Base-by-base conservation (phyloP, 768 basidiomycete genomes). In the Kwoniella sp. region DNA sequence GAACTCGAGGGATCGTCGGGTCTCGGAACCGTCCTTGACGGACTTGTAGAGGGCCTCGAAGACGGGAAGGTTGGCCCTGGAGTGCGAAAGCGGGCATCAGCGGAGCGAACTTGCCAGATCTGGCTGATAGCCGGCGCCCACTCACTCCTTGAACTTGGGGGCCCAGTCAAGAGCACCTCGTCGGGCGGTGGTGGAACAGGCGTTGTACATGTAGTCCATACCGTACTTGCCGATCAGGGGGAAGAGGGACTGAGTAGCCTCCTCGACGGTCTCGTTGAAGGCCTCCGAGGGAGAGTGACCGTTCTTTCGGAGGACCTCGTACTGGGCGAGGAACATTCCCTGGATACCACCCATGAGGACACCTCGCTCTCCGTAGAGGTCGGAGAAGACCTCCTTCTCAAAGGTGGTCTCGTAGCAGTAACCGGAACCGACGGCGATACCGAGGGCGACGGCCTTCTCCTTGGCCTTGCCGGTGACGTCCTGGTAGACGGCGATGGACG, bases 221-320 rank as follows among this genome's bases (percentile, higher is more conserved):
- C 90, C 91, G 75, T 95, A 87, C 70, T 86, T 82, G 62, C 93
- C 95, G 69, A 99, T 90, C 76, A 99, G 77, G 55, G 95, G 95
- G 80, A 89, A 96, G 59, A 99, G 84, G 32, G 90, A 93, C 74
- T 99, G 92, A 36, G 93, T 98, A n/a, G 95, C 95, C 79, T 98
- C 95, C 78, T 98, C 95, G 57, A 98, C 95, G 54, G 95, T 98
- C 81, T 99, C 95, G 77, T 99, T 98, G 84, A 99, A 98, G 34
- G 63, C 64, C 57, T 99, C 95, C 36, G 93, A 98, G 47, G 95
- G 95, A 3, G 84, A 79, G 82, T 99, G 95, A 50, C 86, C 81
- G 71, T 73, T 73, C 67, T 73, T 69, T 49, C 71, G 61, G 56
- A 73, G 69, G 38, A 73, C 71, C 59, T 73, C 67, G 83, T 98